Conservation (phyloP, 257 asterid genomes). For the Petunia secreta region DNA sequence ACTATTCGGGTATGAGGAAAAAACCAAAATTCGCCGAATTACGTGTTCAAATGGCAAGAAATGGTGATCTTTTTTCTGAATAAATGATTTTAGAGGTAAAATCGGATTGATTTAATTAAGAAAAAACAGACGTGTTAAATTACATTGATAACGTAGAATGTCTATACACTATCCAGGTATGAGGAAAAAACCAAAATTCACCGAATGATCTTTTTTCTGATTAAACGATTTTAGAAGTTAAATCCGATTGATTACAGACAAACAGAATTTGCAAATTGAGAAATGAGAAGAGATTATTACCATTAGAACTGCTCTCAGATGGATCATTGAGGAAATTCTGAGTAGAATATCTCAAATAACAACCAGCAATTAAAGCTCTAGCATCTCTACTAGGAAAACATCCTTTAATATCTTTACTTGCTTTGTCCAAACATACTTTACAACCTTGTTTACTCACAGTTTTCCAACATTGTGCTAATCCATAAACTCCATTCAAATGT, state of each 20-base stretch:
- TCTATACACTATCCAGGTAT: no score
- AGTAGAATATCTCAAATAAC: slow-evolving; percentile 83
- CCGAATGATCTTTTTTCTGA: no score
- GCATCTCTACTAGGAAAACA: slow-evolving; percentile 84
- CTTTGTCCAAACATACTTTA: slow-evolving; percentile 72
- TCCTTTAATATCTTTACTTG: slow-evolving; percentile 46
- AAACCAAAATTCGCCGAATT: background rate
- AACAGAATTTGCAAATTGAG: slow-evolving; percentile 9
- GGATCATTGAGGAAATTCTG: slow-evolving; percentile 57
- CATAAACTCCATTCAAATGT: slow-evolving; percentile 65
- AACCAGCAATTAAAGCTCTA: slow-evolving; percentile 77
- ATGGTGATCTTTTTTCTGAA: background rate
- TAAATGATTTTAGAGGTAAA: background rate
- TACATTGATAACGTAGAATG: no score
- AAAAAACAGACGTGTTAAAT: background rate
- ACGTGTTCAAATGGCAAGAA: background rate
- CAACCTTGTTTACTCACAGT: slow-evolving; percentile 66
- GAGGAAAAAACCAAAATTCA: no score
- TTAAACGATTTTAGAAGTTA: no score
- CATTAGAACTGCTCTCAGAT: slow-evolving; percentile 34
- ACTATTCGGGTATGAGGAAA: background rate
- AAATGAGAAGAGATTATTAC: slow-evolving; percentile 42
- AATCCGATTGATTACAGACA: background rate
- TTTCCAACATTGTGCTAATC: slow-evolving; percentile 91
- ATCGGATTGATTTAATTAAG: background rate